phyloP scores from a whole-genome alignment of 2,329 filamentous ascomycete genomes.

The Xylariales sp. region DNA sequence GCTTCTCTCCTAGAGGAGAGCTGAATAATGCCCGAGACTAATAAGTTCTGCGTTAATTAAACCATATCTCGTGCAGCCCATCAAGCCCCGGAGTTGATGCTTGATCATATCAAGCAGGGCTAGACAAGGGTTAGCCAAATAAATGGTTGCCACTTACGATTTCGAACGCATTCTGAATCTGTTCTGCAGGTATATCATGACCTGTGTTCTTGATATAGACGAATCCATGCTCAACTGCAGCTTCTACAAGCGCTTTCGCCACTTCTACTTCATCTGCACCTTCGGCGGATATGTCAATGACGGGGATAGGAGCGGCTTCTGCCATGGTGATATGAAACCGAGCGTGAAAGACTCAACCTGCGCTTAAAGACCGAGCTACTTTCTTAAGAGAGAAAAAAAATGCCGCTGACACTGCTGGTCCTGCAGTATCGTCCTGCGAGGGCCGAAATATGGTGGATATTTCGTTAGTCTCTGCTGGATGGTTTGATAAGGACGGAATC shows the following conservation, averaged over 20 bases:
- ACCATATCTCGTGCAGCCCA: no score
- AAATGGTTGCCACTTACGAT: constrained; percentile 47
- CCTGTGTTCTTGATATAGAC: constrained; percentile 80
- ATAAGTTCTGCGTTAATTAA: no score
- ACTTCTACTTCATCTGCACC: constrained; percentile 47
- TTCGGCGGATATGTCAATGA: constrained; percentile 73
- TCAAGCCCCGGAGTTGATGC: no score
- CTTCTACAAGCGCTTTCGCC: constrained; percentile 69
- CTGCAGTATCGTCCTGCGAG: no score
- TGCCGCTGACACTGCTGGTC: no score
- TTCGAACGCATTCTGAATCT: constrained; percentile 68
- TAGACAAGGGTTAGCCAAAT: not conserved
- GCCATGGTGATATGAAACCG: not conserved
- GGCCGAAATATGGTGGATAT: no score
- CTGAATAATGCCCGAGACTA: constrained; percentile 72
- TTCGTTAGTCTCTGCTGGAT: no score
- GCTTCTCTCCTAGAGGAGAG: constrained; percentile 67
- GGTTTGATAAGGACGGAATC: no score
- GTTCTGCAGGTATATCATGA: constrained; percentile 59
- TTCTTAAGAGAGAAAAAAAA: no score
- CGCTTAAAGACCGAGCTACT: no score
- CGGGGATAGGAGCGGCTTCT: constrained; percentile 55
- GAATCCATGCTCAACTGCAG: constrained; percentile 81
- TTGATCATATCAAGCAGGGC: no score
- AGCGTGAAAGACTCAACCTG: no score